Percentiles rank a stretch among this genome's conserved stretches.
These are phyloP conservation scores for Eragrostis tef DNA, from an alignment of 202 grass and related monocot genomes.

Conservation along the genomic window DNA sequence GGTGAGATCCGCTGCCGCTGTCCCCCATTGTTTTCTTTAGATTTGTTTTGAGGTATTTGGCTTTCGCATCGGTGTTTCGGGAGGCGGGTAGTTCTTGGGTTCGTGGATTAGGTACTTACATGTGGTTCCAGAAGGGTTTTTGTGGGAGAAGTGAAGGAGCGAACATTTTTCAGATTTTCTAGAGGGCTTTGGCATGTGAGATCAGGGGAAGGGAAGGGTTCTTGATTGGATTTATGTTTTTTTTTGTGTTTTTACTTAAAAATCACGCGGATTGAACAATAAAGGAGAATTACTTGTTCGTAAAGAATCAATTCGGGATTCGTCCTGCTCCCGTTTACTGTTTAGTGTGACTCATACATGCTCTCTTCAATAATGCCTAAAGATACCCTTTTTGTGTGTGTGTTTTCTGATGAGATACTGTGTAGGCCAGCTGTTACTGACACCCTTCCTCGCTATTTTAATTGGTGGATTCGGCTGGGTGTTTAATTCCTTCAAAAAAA, in stretches of 20 bases:
- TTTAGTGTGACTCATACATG: background rate
- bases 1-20: constrained; percentile 39
- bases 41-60: background rate
- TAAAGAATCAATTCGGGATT: background rate
- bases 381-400: background rate
- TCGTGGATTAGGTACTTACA: background rate
- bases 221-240: background rate
- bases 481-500: background rate
- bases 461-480: background rate
- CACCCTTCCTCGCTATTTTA: background rate
- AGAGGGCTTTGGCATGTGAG: background rate
- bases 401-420: background rate
- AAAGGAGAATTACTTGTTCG: background rate
- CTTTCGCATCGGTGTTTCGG: background rate
- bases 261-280: background rate
- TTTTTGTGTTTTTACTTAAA: background rate
- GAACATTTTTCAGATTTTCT: background rate
- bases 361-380: background rate
- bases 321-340: background rate
- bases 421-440: background rate
- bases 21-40: background rate
- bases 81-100: background rate
- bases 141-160: background rate
- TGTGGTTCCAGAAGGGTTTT: background rate
- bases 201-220: background rate